phyloP scores from a whole-genome alignment of 805 yeast genomes.

The Wickerhamomyces hampshirensis region DNA sequence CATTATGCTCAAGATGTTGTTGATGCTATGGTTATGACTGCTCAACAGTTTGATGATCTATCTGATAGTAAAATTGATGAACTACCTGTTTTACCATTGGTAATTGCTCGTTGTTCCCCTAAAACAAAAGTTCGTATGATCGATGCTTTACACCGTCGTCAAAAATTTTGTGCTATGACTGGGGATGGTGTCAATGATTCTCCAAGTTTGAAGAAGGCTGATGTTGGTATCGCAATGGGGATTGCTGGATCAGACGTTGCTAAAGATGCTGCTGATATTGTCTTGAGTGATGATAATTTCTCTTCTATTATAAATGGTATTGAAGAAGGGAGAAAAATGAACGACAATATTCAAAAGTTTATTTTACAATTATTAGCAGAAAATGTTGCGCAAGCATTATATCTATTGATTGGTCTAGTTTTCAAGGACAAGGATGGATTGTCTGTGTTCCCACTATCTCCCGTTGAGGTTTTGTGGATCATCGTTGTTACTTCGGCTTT shows the following conservation, averaged over 20 bases:
- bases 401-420: slow-evolving; percentile 66
- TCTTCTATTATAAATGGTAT: slow-evolving; percentile 75
- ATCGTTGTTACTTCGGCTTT: slow-evolving; percentile 74
- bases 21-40: slow-evolving; percentile 70
- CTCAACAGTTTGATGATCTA: slow-evolving; percentile 61
- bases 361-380: slow-evolving; percentile 69
- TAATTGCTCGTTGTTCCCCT: slow-evolving; percentile 80
- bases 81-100: slow-evolving; percentile 65
- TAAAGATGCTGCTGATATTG: slow-evolving; percentile 78
- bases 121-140: slow-evolving; percentile 78
- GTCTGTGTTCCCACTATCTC: slow-evolving; percentile 80
- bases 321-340: slow-evolving; percentile 79
- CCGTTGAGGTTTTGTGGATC: slow-evolving; percentile 78
- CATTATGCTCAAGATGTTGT: slow-evolving; percentile 54
- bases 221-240: slow-evolving; percentile 85
- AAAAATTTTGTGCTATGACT: slow-evolving; percentile 71
- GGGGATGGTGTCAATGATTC: slow-evolving; percentile 85
- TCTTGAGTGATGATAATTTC: slow-evolving; percentile 71
- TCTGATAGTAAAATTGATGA: slow-evolving; percentile 56
- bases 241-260: slow-evolving; percentile 79
- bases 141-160: slow-evolving; percentile 64
- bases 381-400: slow-evolving; percentile 67
- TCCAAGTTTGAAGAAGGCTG: slow-evolving; percentile 70
- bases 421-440: slow-evolving; percentile 56
- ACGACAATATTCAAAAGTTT: slow-evolving; percentile 72